Base-by-base conservation (phyloP, 1,284 basidiomycete genomes). In the Ustilago cynodontis region DNA sequence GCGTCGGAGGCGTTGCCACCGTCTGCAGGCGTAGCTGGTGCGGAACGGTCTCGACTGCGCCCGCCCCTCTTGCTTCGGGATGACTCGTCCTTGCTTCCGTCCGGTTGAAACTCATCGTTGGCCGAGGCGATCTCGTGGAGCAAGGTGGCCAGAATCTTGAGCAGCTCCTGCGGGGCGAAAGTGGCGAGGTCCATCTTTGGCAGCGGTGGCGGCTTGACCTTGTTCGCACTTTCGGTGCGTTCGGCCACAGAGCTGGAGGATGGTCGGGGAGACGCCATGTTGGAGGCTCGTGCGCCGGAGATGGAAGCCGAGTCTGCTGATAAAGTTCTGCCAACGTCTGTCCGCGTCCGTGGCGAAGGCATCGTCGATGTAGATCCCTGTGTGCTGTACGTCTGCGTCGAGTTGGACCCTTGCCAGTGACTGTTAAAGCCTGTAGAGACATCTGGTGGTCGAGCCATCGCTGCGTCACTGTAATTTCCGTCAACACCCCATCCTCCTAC, bases 71-170 rank as follows among this genome's bases (percentile, higher is more conserved):
- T 67, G 54, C 55, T 65, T n/a, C 49, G 60, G 10, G 65, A 59
- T 14, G 59, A 39, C 3, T 71, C 73, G 47, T 68, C 73, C 45
- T 77, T 68, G 65, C 65, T 59, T 6, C 63, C 63, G 5, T 72
- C 74, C 5, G 83, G 81, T 47, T 83, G 68, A 24, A 85, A 81
- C 22, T 86, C 88, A 87, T 98, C 95, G 86, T 98, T 98, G 5
- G 94, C 91, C 2, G 91, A 90, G 4, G 96, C 94, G 84, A 98
- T 98, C 86, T 95, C 93, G 53, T 93, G 91, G 67, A 99, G 89
- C 16, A 98, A 88, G 2, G 91, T 91, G 0, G 96, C 95, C n/a
- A 99, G 91, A 16, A 97, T 90, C 33, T 90, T 91, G 51, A 99
- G 89, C 13, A 99, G 90, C 62, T 94, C 88, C 35, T 87, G 86